phyloP scores from a whole-genome alignment of 2,329 filamentous ascomycete genomes.

The Trichoderma guizhouense region DNA sequence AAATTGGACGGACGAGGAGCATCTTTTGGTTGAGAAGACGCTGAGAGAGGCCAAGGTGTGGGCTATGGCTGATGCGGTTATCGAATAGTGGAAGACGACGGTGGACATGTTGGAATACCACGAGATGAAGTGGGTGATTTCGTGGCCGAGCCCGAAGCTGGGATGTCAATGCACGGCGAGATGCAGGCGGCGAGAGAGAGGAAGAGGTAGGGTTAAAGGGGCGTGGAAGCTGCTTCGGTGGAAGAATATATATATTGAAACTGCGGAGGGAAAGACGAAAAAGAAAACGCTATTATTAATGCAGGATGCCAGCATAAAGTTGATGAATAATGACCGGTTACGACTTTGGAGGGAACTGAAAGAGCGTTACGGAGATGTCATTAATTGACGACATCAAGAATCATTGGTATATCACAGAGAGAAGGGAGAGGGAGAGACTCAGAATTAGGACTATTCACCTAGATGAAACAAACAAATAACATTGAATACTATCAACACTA shows the following conservation, averaged over 20 bases:
- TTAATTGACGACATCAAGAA: not conserved
- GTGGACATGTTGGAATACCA: not conserved
- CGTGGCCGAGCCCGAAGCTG: not conserved
- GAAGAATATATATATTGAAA: not conserved
- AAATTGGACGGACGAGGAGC: conserved; percentile 13
- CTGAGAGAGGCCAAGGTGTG: conserved; percentile 38
- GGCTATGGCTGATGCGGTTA: conserved; percentile 41
- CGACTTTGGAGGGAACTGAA: not conserved
- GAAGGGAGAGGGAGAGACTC: not conserved
- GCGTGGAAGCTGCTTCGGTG: not conserved
- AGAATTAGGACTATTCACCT: not conserved
- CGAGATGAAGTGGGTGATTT: not conserved
- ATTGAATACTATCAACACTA: not conserved
- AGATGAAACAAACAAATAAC: not conserved
- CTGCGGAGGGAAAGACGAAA: not conserved
- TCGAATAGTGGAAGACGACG: conserved; percentile 29
- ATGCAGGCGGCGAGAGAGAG: not conserved
- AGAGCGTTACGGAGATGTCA: not conserved
- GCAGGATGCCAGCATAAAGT: not conserved
- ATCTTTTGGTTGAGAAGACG: conserved; percentile 20
- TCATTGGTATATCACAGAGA: not conserved
- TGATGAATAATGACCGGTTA: not conserved
- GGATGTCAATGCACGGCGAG: not conserved
- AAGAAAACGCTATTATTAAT: not conserved
- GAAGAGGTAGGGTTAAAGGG: too few species aligned